A percentile compares a stretch with the other conserved stretches of the same genome.
Evolutionary conservation across 1,284 basidiomycete genomes (phyloP).

Genomic region (Ceratorhiza oryzae-sativae): DNA sequence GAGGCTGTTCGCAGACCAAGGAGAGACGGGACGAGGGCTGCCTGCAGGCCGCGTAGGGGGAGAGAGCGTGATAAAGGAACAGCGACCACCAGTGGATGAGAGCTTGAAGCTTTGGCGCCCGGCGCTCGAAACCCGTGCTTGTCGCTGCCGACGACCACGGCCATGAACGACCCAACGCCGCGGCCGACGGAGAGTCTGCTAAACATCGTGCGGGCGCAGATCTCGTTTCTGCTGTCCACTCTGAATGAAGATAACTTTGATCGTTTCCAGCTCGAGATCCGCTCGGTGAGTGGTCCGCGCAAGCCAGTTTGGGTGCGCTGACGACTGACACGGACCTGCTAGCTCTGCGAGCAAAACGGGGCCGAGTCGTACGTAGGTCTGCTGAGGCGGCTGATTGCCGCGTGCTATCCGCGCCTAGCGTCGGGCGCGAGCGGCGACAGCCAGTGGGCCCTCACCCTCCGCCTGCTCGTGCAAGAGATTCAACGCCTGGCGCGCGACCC

Average conservation of each 20-base stretch:
- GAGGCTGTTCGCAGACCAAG: slow-evolving; percentile 9
- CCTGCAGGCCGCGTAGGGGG: not conserved
- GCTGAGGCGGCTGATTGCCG: slow-evolving; percentile 84
- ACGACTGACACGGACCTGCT: slow-evolving; percentile 23
- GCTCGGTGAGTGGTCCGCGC: slow-evolving; percentile 68
- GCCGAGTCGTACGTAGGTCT: slow-evolving; percentile 95
- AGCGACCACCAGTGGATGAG: not conserved
- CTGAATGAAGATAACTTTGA: slow-evolving; percentile 95
- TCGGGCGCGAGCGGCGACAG: not conserved
- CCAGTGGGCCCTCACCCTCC: slow-evolving; percentile 65
- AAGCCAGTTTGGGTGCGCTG: too few species aligned
- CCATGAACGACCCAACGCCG: slow-evolving; percentile 35
- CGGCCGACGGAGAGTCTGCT: slow-evolving; percentile 46
- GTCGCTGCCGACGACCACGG: slow-evolving; percentile 6
- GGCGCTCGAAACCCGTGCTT: slow-evolving; percentile 3
- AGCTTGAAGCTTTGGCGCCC: slow-evolving; percentile 4
- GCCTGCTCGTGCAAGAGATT: slow-evolving; percentile 84
- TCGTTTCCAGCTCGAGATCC: slow-evolving; percentile 88
- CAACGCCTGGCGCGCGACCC: slow-evolving; percentile 87
- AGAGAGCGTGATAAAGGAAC: not conserved
- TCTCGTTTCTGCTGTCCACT: slow-evolving; percentile 91
- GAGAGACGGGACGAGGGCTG: slow-evolving; percentile 7
- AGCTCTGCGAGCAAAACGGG: slow-evolving; percentile 94
- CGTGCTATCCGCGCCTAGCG: slow-evolving; percentile 24
- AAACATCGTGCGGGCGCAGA: slow-evolving; percentile 61